phyloP scores from a whole-genome alignment of 768 basidiomycete genomes.

The Pholiota microspora region DNA sequence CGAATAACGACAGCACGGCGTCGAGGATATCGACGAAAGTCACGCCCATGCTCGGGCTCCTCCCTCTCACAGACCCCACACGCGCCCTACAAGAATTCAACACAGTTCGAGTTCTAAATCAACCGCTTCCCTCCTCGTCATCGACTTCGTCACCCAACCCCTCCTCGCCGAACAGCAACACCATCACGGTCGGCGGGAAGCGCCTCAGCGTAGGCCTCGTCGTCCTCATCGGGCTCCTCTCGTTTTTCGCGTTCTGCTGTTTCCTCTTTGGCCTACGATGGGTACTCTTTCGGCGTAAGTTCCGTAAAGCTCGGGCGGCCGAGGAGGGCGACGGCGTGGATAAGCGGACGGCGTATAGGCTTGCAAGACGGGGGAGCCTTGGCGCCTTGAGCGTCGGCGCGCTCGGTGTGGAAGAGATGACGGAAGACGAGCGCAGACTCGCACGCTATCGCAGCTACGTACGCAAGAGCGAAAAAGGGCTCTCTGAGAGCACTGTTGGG shows the following conservation, averaged over 20 bases:
- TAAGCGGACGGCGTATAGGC: constrained; percentile 32
- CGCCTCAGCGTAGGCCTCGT: constrained; percentile 58
- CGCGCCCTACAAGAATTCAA: constrained; percentile 66
- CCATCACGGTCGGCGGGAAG: constrained; percentile 25
- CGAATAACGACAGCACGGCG: constrained; percentile 9
- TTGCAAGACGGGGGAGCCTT: constrained; percentile 27
- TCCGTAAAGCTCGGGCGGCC: constrained; percentile 15
- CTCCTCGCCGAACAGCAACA: constrained; percentile 13
- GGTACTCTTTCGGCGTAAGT: constrained; percentile 41
- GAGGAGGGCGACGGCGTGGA: constrained; percentile 13
- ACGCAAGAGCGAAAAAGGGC: constrained; percentile 24
- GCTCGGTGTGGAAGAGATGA: constrained; percentile 21
- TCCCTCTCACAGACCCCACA: constrained; percentile 61
- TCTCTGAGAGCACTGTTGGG: constrained; percentile 13
- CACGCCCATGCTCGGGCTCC: constrained; percentile 53
- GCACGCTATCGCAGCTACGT: constrained; percentile 38
- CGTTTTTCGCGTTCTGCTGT: constrained; percentile 57
- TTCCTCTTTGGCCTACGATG: constrained; percentile 55
- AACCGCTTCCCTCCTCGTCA: constrained; percentile 44
- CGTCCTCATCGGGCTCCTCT: constrained; percentile 56
- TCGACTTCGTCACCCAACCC: constrained; percentile 10
- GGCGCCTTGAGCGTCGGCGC: constrained; percentile 10
- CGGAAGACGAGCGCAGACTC: constrained; percentile 38
- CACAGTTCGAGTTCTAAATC: constrained; percentile 63
- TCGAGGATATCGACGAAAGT: constrained; percentile 19